phyloP scores from a whole-genome alignment of 805 yeast species.

The Saturnispora hagleri region DNA sequence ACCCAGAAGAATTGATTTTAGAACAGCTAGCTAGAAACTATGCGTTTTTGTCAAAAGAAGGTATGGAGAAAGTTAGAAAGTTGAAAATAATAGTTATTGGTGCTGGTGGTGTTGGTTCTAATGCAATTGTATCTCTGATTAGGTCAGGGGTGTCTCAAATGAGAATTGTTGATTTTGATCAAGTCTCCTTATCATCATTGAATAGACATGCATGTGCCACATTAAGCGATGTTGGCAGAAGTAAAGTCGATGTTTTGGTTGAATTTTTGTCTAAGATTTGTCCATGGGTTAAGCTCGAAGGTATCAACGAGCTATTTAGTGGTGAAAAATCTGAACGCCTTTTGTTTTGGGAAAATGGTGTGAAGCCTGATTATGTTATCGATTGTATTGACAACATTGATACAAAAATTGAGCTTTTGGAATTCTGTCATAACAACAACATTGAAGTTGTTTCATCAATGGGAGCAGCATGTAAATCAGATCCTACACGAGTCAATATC shows the following conservation, averaged over 20 bases:
- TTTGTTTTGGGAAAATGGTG: slow-evolving; percentile 30
- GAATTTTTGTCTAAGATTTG: slow-evolving; percentile 63
- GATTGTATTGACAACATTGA: slow-evolving; percentile 97
- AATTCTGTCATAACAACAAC: slow-evolving; percentile 52
- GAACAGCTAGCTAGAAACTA: slow-evolving; percentile 93
- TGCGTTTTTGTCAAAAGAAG: slow-evolving; percentile 84
- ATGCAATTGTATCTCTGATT: slow-evolving; percentile 85
- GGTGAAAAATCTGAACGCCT: slow-evolving; percentile 55
- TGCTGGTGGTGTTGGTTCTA: slow-evolving; percentile 98
- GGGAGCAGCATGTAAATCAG: slow-evolving; percentile 97
- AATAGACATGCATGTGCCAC: slow-evolving; percentile 94
- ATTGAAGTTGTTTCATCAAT: slow-evolving; percentile 79
- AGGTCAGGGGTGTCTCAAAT: slow-evolving; percentile 82
- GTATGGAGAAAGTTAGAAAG: slow-evolving; percentile 61
- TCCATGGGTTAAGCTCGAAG: slow-evolving; percentile 89
- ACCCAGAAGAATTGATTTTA: slow-evolving; percentile 64
- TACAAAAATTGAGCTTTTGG: slow-evolving; percentile 86
- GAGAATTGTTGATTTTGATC: slow-evolving; percentile 88
- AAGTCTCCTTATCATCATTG: slow-evolving; percentile 82
- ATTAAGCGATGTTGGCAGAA: slow-evolving; percentile 82
- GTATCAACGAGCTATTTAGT: slow-evolving; percentile 71
- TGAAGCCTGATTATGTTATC: slow-evolving; percentile 66
- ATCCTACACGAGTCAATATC: slow-evolving; percentile 82
- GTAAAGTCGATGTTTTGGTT: slow-evolving; percentile 77
- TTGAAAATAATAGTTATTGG: slow-evolving; percentile 77